These are phyloP conservation scores for Pythium aphanidermatum DNA, from an alignment of 352 stramenopile species.

Conservation along the genomic window DNA sequence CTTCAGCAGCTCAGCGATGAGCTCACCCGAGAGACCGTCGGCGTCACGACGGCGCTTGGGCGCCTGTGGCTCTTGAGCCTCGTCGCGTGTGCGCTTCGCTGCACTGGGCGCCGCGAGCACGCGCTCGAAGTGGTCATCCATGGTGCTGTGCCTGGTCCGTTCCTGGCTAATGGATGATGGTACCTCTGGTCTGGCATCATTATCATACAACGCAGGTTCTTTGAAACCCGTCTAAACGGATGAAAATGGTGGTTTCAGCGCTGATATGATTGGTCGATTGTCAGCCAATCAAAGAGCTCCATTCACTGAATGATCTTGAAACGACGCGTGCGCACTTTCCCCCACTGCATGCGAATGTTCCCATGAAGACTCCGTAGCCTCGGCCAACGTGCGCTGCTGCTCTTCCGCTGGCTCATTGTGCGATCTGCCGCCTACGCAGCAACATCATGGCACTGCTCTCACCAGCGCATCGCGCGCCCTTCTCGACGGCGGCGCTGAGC, in stretches of 20 bases:
- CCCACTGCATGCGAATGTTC: slow-evolving; percentile 1
- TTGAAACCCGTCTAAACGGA: too few species aligned
- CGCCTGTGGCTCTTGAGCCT: background rate
- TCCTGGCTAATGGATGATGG: background rate
- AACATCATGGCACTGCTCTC: slow-evolving; percentile 13
- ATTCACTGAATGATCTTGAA: slow-evolving; percentile 18
- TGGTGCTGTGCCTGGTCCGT: slow-evolving; percentile 4
- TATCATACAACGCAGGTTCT: too few species aligned
- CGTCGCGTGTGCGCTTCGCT: slow-evolving; percentile 3
- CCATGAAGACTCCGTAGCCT: background rate
- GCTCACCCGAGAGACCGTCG: slow-evolving; percentile 18
- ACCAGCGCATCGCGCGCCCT: slow-evolving; percentile 8
- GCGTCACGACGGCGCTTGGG: slow-evolving; percentile 5
- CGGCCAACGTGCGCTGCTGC: too few species aligned
- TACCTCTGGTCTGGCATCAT: background rate
- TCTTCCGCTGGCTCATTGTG: slow-evolving; percentile 5
- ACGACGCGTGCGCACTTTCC: slow-evolving; percentile 1
- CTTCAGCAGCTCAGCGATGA: slow-evolving; percentile 41
- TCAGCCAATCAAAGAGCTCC: background rate
- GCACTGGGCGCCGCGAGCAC: slow-evolving; percentile 26
- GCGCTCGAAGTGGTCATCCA: slow-evolving; percentile 62
- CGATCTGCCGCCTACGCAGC: slow-evolving; percentile 1
- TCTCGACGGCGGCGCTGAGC: background rate
- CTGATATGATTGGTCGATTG: slow-evolving; percentile 1
- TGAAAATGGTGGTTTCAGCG: too few species aligned